A percentile compares a stretch with the other conserved stretches of the same genome.
Evolutionary conservation across 176 grass and related monocot genomes (phyloP).

Genomic region (Aegilops umbellulata): DNA sequence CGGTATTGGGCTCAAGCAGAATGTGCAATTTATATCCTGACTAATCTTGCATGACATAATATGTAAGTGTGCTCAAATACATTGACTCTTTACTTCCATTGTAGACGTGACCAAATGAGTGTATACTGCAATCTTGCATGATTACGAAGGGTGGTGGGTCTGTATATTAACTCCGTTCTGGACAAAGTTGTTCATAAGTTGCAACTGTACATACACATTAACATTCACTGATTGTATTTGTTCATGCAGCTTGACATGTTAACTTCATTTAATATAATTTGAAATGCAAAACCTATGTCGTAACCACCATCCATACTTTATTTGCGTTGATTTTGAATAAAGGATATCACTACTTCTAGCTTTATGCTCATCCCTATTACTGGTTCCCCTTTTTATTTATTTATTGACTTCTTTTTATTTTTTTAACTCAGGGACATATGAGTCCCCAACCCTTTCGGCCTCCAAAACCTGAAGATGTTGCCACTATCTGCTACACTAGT

Average conservation of each 20-base stretch:
- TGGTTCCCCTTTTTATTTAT: neutral
- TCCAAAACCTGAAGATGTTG: constrained; percentile 85
- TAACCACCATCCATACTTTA: neutral
- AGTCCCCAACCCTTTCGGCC: constrained; percentile 57
- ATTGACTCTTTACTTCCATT: neutral
- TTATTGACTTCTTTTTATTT: neutral
- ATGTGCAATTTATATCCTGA: neutral
- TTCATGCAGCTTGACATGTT: neutral
- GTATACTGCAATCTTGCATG: neutral
- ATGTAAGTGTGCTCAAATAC: neutral
- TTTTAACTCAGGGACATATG: constrained; percentile 50
- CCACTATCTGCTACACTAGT: constrained; percentile 94
- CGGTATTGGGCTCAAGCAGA: neutral
- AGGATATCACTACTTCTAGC: neutral
- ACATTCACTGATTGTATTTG: neutral
- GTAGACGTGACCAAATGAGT: neutral
- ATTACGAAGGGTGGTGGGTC: neutral
- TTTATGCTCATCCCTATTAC: constrained; percentile 19
- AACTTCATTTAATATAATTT: neutral
- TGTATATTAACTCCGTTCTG: neutral
- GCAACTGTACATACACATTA: neutral
- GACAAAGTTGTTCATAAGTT: neutral
- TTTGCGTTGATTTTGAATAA: neutral
- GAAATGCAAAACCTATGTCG: neutral
- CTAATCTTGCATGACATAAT: neutral